Base-by-base conservation (phyloP, 2,329 filamentous ascomycete genomes). In the Aureobasidium vineae region DNA sequence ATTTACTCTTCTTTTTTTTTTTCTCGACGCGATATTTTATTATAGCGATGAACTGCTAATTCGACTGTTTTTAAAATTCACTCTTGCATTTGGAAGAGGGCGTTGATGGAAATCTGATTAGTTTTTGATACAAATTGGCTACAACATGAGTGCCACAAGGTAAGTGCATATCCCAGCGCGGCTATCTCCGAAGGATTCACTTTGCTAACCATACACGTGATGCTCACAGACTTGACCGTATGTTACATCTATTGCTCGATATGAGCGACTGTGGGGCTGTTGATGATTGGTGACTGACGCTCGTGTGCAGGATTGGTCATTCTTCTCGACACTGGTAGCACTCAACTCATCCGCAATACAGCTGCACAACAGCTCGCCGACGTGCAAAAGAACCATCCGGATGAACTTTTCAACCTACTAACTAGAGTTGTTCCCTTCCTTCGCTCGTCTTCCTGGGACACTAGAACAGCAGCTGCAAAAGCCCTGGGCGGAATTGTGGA, bases 381-480 rank as follows among this genome's bases (percentile, higher is more conserved):
- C 79, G 95, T 97, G 78, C 96, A 99, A 79, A 98, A 97, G 77
- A 91, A 95, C 77, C 95, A 98, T 73, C 95, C 95, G 0, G 94
- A 99, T 79, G 96, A 99, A 77, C 83, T 99, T 1, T 98, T 98
- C 80, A 97, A 98, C 75, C 85, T 99, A 7, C 84, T 99, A 15
- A 94, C 92, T 36, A 86, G 94, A 68, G 93, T 99, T 38, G 88
- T 99, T n/a, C 94, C 95, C 0, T 99, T 97, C 77, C 84, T 99
- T 36, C 88, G 91, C 67, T 94, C 95, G 72, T 97, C 94, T 77
- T 94, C 93, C 75, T 99, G 95, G 95, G 95, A 99, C 75, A 99
- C 95, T 31, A 85, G 96, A 71, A 93, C 90, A 68, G 96, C 95
- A 64, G 90, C 96, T 54, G 92, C 94, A 71, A 96, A 94, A 79